phyloP scores from a whole-genome alignment of 306 rosid genomes.

The Fragaria vesca region DNA sequence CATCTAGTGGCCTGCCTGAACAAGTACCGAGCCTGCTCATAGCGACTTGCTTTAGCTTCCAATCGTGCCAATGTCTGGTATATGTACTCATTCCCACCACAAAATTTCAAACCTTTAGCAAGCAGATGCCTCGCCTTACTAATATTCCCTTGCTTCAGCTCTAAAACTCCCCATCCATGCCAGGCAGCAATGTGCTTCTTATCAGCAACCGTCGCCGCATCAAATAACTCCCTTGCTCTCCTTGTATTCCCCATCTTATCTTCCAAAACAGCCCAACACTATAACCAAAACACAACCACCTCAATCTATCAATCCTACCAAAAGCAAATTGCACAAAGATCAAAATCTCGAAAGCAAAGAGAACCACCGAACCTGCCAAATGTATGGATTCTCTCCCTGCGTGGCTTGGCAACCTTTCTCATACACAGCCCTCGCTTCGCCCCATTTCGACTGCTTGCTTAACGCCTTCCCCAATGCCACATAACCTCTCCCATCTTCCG shows the following conservation, averaged over 20 bases:
- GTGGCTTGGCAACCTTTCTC: slow-evolving; percentile 97
- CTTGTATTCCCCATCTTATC: slow-evolving; percentile 71
- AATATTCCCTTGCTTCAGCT: slow-evolving; percentile 82
- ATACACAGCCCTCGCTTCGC: slow-evolving; percentile 76
- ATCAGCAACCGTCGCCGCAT: slow-evolving; percentile 93
- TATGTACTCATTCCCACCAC: slow-evolving; percentile 87
- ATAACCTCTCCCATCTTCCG: slow-evolving; percentile 89
- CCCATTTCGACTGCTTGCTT: slow-evolving; percentile 65
- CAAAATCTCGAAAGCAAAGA: neutral
- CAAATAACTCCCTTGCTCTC: slow-evolving; percentile 82
- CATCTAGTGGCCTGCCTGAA: slow-evolving; percentile 86
- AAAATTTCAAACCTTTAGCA: slow-evolving; percentile 69
- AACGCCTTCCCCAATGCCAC: slow-evolving; percentile 76
- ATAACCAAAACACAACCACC: slow-evolving; percentile 11
- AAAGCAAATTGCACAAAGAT: neutral
- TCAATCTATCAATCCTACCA: slow-evolving; percentile 2
- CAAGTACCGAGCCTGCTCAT: slow-evolving; percentile 80
- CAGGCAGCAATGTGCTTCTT: slow-evolving; percentile 95
- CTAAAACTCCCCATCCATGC: slow-evolving; percentile 99
- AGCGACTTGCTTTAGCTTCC: slow-evolving; percentile 77
- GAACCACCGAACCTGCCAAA: slow-evolving; percentile 79
- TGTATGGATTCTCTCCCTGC: slow-evolving; percentile 87
- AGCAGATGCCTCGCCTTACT: slow-evolving; percentile 80
- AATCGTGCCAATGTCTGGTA: slow-evolving; percentile 91
- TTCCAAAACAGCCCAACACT: slow-evolving; percentile 98